Evolutionary conservation across 441 rosid genomes (phyloP), one percentile per base, ranked within the genome.

Genomic region (Manihot esculenta): DNA sequence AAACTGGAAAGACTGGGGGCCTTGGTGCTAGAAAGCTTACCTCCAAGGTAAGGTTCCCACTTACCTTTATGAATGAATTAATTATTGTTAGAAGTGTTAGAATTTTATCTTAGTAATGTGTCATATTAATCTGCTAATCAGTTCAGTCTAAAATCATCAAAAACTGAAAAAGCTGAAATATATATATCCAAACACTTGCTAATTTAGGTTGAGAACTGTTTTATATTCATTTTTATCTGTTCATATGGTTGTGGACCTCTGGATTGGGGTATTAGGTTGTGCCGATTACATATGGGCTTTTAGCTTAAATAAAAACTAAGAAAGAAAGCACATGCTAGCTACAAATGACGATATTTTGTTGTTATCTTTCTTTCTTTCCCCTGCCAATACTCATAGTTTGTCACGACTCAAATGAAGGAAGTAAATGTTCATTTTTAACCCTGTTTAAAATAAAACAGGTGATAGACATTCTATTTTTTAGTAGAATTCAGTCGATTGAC

Each of bases 11-110:
- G 77, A 84, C 89, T 12, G 97, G 96, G 53, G 97, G 97, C 15
- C 95, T 95, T 79, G 98, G 99, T 77, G 99, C 97, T 48, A 80
- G 92, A 71, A 95, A 93, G 87, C 96, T 93, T 56, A 83, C 97
- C 61, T 70, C 81, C 26, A 95, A 87, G 97, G 99, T 93, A 71
- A 63, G 24, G 11, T 35, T 24, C 47, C 48, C n/a, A 26, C 48
- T 54, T 30, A 30, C 33, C 1, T 30, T 30, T 30, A 30, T 30
- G 33, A 30, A 30, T 30, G 33, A 30, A 30, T 30, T 30, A 30
- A 30, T 30, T 30, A 30, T 30, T 30, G 33, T 30, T 2, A 35
- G 7, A 35, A 33, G 18, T 44, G 20, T 49, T 44, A 38, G 45
- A 10, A 41, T 1, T 56, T 27, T 48, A 12, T 23, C 21, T 38